phyloP scores from a whole-genome alignment of 345 rosid genomes.

The Raphanus sativus region DNA sequence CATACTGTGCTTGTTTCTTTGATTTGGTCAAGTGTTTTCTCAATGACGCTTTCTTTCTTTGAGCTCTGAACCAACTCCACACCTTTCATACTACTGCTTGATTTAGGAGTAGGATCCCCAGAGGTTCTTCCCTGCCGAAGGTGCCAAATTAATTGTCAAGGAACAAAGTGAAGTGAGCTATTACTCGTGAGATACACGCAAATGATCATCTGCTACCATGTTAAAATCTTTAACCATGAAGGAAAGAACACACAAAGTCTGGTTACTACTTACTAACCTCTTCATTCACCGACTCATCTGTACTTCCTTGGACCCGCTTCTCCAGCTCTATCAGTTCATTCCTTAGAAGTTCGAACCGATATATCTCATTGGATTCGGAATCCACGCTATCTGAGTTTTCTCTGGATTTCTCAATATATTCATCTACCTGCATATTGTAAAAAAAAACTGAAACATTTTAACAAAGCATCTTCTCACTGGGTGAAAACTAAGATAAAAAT shows the following conservation, averaged over 20 bases:
- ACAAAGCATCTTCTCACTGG: constrained; percentile 10
- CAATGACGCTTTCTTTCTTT: constrained; percentile 73
- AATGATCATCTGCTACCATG: constrained; percentile 15
- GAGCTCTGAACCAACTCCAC: constrained; percentile 48
- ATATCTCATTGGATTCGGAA: constrained; percentile 66
- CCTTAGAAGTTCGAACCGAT: constrained; percentile 74
- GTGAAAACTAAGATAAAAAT: background rate
- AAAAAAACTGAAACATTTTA: constrained; percentile 13
- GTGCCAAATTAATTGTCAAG: constrained; percentile 26
- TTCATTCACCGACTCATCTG: constrained; percentile 62
- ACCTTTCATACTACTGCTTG: constrained; percentile 41
- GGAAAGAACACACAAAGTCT: background rate
- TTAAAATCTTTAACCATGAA: constrained; percentile 4
- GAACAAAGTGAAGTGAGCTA: constrained; percentile 13
- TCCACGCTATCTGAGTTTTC: constrained; percentile 40
- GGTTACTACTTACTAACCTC: constrained; percentile 50
- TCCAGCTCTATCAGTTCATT: constrained; percentile 93
- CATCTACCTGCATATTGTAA: constrained; percentile 57
- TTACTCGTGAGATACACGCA: background rate
- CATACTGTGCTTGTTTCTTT: constrained; percentile 85
- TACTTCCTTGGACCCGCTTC: constrained; percentile 76
- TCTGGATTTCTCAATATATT: constrained; percentile 36
- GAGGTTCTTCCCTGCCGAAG: constrained; percentile 51
- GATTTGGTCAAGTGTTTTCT: constrained; percentile 74
- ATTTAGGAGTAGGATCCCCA: constrained; percentile 32